Evolutionary conservation across 768 basidiomycete genomes (phyloP), one percentile per base, ranked within the genome.

Genomic region (Favolaschia claudopus): DNA sequence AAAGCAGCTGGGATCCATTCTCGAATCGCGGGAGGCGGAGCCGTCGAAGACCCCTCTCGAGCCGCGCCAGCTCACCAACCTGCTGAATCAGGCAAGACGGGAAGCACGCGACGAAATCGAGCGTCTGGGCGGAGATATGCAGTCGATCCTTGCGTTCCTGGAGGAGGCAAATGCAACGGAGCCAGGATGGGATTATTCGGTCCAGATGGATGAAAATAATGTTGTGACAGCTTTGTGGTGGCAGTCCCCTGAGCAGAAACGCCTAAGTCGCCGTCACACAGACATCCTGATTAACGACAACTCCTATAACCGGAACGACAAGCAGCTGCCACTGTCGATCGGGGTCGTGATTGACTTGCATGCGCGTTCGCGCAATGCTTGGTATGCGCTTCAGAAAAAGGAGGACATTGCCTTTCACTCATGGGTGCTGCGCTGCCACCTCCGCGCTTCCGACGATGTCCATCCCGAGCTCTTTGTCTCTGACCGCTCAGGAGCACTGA

Each of bases 201-300:
- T 72, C 28, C 57, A 61, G 46, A 14, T 72, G 10, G 61, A 70
- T 34, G 61, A n/a, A 15, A 25, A 45, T 17, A 45, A 49, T 15
- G 42, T 57, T 7, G 58, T 69, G 14, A 65, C 44, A 32, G 69
- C 34, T n/a, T 20, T 74, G 7, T 74, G 69, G 64, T 76, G 75
- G 75, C 71, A 72, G 54, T 70, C 67, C 20, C 72, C 73, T 14
- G 33, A 39, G 4, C 74, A 76, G 52, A 59, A 44, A 3, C 47
- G 65, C 4, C 62, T 74, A 10, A 57, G 60, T 6, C 22, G 40
- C 29, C 56, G 55, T 5, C 73, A 55, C 43, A n/a, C 40, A 19
- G 73, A 76, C 62, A 63, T 76, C 25, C 58, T 76, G 5, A 69
- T 76, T 34, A 72, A 68, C 50, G 72, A 76, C 52, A 67, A 68